Evolutionary conservation across 129 eudicot genomes (phyloP), one percentile per base, ranked within the genome.

Genomic region (Apium graveolens): DNA sequence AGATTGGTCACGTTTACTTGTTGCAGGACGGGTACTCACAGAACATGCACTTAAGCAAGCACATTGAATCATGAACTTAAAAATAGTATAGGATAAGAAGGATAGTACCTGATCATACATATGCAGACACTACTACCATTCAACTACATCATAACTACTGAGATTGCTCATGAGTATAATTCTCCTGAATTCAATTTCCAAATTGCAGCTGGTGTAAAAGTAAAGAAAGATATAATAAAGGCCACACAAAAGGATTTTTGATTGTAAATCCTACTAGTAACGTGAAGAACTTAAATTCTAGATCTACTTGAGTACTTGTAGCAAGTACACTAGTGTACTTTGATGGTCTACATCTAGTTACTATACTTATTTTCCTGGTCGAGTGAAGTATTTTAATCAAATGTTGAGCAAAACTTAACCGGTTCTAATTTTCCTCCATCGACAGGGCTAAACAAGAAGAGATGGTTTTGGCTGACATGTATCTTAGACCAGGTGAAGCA

Each of bases 391-490:
- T 37, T 72, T 46, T 29, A 20, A 73, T 80, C 73, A 39, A 46
- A 71, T 9, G 55, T 13, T 29, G 62, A 69, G 26, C 5, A 11
- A 34, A 49, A 17, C n/a, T 79, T 65, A 5, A 35, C 37, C 37
- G 24, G n/a, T 26, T 72, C 78, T 68, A 29, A 27, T 65, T n/a
- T 27, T 62, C 49, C 44, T 81, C 43, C 70, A 63, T 68, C 45
- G 27, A 76, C 88, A 96, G 99, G 99, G 80, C 82, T 78, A 85
- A 87, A 82, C 90, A 89, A 34, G 97, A 96, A 85, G 97, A 96
- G 76, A 96, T 96, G 99, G 99, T 92, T 79, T 83, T 96, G 87
- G 97, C 93, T 27, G 97, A 96, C 85, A 96, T 96, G 97, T 87
- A 87, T 79, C 65, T 75, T 46, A 90, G 69, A 82, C 96, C 97